These are phyloP conservation scores for Begonia masoniana DNA, from an alignment of 306 rosid species.

Conservation along the genomic window DNA sequence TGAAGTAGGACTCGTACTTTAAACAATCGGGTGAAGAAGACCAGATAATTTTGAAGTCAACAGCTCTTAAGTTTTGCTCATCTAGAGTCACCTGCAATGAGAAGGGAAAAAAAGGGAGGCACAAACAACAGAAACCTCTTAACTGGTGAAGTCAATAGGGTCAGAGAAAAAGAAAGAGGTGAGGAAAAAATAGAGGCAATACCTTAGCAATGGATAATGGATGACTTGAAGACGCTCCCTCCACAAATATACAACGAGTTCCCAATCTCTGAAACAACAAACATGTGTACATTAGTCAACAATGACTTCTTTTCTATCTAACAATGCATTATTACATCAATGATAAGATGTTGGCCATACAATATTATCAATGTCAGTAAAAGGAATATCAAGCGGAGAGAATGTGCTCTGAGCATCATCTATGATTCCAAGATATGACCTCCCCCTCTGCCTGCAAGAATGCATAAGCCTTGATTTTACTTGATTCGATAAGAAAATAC, in stretches of 20 bases:
- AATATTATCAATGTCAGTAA: conserved; percentile 71
- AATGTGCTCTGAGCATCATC: conserved; percentile 46
- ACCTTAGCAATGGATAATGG: conserved; percentile 87
- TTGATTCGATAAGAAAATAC: background rate
- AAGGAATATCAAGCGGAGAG: conserved; percentile 62
- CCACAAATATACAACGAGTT: conserved; percentile 46
- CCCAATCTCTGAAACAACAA: conserved; percentile 45
- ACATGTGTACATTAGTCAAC: conserved; percentile 3
- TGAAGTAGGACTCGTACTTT: conserved; percentile 51
- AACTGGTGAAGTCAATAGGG: background rate
- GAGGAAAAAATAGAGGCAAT: background rate
- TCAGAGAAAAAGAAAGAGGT: background rate
- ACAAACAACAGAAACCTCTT: background rate
- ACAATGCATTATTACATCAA: background rate
- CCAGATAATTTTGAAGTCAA: conserved; percentile 59
- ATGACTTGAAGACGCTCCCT: conserved; percentile 68
- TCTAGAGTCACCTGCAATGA: conserved; percentile 49
- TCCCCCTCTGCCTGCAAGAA: conserved; percentile 62
- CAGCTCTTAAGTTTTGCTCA: conserved; percentile 37
- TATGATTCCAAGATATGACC: conserved; percentile 74
- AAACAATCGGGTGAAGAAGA: conserved; percentile 77
- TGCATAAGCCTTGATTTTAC: conserved; percentile 2
- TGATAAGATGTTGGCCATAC: conserved; percentile 27
- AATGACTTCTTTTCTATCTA: background rate
- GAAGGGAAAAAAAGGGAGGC: conserved; percentile 5